These are phyloP conservation scores for Phytophthora boehmeriae DNA, from an alignment of 352 stramenopile species.

Conservation along the genomic window DNA sequence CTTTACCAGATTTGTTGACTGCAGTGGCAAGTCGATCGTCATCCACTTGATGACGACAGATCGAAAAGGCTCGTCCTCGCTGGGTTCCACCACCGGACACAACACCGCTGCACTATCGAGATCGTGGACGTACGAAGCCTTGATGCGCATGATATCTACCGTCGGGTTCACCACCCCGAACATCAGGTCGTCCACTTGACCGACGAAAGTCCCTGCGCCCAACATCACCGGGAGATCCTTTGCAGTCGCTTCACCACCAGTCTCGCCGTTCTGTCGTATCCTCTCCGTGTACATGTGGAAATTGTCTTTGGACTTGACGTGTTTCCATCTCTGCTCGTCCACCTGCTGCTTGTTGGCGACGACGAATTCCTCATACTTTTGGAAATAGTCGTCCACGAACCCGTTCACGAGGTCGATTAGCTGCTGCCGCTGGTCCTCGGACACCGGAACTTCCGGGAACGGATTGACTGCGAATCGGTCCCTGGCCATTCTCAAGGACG, in stretches of 20 bases:
- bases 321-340: conserved; percentile 46
- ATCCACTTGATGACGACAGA: conserved; percentile 37
- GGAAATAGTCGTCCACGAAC: conserved; percentile 38
- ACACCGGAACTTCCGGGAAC: conserved; percentile 32
- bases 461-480: conserved; percentile 31
- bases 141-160: conserved; percentile 23
- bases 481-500: conserved; percentile 20
- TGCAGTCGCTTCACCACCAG: background rate
- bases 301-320: conserved; percentile 45
- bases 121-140: conserved; percentile 21
- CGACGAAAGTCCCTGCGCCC: conserved; percentile 14
- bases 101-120: conserved; percentile 15
- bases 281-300: conserved; percentile 52
- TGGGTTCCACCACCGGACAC: conserved; percentile 16
- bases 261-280: background rate
- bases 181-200: conserved; percentile 29
- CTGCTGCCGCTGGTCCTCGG: conserved; percentile 22
- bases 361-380: conserved; percentile 49
- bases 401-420: conserved; percentile 35
- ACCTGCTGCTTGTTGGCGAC: conserved; percentile 29
- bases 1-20: conserved; percentile 19
- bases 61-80: conserved; percentile 16
- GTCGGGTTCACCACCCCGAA: conserved; percentile 25
- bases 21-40: conserved; percentile 25
- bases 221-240: conserved; percentile 12